These are phyloP conservation scores for Mycena sp. DNA, from an alignment of 1,284 basidiomycete species.

Conservation along the genomic window DNA sequence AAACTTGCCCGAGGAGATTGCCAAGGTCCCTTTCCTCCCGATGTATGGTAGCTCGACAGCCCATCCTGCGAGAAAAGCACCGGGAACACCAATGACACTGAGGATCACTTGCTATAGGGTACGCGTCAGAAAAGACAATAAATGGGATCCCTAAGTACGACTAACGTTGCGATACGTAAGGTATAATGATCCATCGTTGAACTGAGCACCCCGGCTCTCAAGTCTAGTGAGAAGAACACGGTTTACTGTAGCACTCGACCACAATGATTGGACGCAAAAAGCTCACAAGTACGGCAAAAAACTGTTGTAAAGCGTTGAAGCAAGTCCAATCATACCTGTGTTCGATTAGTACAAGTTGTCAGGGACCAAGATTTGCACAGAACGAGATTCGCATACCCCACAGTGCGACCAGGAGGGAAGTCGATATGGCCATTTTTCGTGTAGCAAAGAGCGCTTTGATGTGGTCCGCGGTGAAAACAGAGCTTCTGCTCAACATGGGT, in stretches of 20 bases:
- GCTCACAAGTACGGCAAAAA: conserved; percentile 72
- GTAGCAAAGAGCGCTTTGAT: conserved; percentile 69
- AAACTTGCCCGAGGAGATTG: conserved; percentile 54
- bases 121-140: not conserved
- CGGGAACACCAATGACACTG: conserved; percentile 74
- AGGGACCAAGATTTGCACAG: too few relatives aligned
- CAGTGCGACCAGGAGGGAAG: conserved; percentile 61
- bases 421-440: conserved; percentile 67
- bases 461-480: conserved; percentile 55
- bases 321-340: conserved; percentile 72
- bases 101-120: conserved; percentile 66
- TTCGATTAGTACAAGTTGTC: not conserved
- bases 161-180: conserved; percentile 73
- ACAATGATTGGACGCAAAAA: too few relatives aligned
- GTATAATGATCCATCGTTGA: conserved; percentile 65
- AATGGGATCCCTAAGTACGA: not conserved
- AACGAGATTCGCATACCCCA: conserved; percentile 54
- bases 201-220: conserved; percentile 64
- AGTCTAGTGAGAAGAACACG: too few relatives aligned
- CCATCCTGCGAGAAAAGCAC: conserved; percentile 69
- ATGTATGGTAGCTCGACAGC: conserved; percentile 66
- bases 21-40: conserved; percentile 71
- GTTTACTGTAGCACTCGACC: too few relatives aligned
- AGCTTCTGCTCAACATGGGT: conserved; percentile 47
- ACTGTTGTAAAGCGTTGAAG: conserved; percentile 70